Conservation (phyloP, 495 filamentous ascomycete species). For the Talaromyces ruber region DNA sequence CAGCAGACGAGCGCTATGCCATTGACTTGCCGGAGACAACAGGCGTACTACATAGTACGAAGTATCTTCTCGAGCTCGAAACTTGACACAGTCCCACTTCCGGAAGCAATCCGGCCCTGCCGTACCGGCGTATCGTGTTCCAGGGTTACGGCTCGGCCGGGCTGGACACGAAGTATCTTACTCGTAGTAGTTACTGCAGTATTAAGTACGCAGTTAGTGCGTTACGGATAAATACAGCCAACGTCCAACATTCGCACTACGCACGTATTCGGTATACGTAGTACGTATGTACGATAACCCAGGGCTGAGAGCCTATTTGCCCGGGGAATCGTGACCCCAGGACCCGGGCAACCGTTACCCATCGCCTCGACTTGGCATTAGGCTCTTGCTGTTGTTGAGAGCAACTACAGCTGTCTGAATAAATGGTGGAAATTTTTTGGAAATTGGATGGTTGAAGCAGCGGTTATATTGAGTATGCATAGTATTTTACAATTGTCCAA, state of each 20-base stretch:
- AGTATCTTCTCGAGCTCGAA: neutral
- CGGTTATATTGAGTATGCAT: neutral
- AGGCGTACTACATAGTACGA: too few species aligned
- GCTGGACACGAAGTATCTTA: neutral
- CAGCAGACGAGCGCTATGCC: neutral
- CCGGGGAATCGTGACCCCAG: neutral
- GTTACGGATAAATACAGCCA: neutral
- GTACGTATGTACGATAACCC: neutral
- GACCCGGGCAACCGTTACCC: neutral
- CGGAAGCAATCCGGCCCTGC: neutral
- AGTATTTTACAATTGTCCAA: neutral
- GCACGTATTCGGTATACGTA: neutral
- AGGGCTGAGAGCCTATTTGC: constrained; percentile 1
- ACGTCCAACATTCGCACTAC: neutral
- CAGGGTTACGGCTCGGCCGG: neutral
- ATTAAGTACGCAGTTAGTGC: neutral
- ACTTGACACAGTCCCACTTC: neutral
- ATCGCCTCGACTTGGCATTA: neutral
- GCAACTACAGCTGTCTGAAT: neutral
- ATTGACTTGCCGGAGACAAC: neutral
- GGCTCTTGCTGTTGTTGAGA: neutral
- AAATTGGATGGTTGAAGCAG: neutral
- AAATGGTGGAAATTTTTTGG: neutral
- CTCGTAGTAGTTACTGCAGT: too few species aligned
- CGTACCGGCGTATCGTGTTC: neutral